A percentile compares a stretch with the other conserved stretches of the same genome.
These are phyloP conservation scores for Vitis cinerea DNA, from an alignment of 164 flowering plant genomes.

Conservation along the genomic window DNA sequence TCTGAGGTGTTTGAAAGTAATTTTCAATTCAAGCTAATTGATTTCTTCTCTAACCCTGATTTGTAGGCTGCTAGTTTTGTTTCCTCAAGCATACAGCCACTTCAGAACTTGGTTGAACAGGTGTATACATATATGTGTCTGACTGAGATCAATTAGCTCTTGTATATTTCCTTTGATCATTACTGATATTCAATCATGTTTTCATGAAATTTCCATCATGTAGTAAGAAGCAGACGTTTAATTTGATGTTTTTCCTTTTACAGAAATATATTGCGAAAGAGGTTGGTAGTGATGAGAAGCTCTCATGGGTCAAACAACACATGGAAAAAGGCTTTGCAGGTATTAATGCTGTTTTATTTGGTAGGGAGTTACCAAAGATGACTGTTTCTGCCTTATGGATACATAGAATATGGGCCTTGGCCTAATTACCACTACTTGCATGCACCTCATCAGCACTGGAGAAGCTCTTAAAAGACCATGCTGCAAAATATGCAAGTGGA, in stretches of 20 bases:
- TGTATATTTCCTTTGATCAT: neutral
- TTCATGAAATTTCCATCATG: neutral
- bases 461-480: slow-evolving; percentile 49
- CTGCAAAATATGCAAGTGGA: slow-evolving; percentile 86
- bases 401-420: too few relatives aligned
- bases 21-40: neutral
- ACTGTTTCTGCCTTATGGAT: too few relatives aligned
- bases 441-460: slow-evolving; percentile 65
- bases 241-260: slow-evolving; percentile 8
- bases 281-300: slow-evolving; percentile 48
- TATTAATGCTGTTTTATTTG: slow-evolving; percentile 7
- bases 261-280: slow-evolving; percentile 74
- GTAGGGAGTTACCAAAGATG: too few relatives aligned
- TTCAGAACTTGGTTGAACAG: slow-evolving; percentile 55
- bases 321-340: slow-evolving; percentile 76
- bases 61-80: slow-evolving; percentile 81
- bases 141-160: neutral
- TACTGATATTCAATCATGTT: neutral
- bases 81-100: slow-evolving; percentile 78
- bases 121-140: slow-evolving; percentile 34
- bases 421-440: too few relatives aligned
- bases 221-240: neutral
- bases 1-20: neutral
- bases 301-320: slow-evolving; percentile 53
- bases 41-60: neutral